Conservation (phyloP, 225 moss, liverwort and hornwort genomes). For the Antitrichia curtipendula region DNA sequence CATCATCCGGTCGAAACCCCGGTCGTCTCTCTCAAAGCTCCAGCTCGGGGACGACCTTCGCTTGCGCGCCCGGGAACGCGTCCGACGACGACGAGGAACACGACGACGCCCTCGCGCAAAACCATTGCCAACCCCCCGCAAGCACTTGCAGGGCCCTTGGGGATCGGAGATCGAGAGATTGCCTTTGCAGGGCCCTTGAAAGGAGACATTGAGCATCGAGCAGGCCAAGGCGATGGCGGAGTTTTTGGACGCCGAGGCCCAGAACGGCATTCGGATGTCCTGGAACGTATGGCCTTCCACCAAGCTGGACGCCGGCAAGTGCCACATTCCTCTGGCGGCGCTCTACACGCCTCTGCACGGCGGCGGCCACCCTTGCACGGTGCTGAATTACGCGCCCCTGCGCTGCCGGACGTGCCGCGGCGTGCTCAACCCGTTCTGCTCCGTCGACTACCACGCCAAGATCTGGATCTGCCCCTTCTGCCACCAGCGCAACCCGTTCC, state of each 20-base stretch:
- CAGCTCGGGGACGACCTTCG: background rate
- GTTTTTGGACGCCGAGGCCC: slow-evolving; percentile 70
- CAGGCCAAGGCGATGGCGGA: slow-evolving; percentile 53
- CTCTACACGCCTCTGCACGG: slow-evolving; percentile 73
- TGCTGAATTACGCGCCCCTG: slow-evolving; percentile 72
- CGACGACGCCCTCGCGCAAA: background rate
- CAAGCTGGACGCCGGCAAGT: slow-evolving; percentile 85
- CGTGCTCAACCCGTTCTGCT: slow-evolving; percentile 78
- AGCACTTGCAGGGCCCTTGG: background rate
- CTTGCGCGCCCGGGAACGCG: background rate
- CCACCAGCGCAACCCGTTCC: slow-evolving; percentile 90
- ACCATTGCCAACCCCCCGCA: background rate
- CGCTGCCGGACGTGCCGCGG: slow-evolving; percentile 86
- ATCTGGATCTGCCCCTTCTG: slow-evolving; percentile 99
- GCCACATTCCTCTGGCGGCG: slow-evolving; percentile 76
- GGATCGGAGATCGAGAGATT: background rate
- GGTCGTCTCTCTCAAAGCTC: slow-evolving; percentile 9
- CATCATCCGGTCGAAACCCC: background rate
- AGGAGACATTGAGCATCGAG: background rate
- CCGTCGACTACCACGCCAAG: slow-evolving; percentile 86
- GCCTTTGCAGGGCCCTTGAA: background rate
- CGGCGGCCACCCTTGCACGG: slow-evolving; percentile 11
- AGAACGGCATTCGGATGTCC: slow-evolving; percentile 84
- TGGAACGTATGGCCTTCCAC: slow-evolving; percentile 98
- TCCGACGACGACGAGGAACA: background rate